Base-by-base conservation (phyloP, 2,329 filamentous ascomycete genomes). In the Xylariaceae sp. region DNA sequence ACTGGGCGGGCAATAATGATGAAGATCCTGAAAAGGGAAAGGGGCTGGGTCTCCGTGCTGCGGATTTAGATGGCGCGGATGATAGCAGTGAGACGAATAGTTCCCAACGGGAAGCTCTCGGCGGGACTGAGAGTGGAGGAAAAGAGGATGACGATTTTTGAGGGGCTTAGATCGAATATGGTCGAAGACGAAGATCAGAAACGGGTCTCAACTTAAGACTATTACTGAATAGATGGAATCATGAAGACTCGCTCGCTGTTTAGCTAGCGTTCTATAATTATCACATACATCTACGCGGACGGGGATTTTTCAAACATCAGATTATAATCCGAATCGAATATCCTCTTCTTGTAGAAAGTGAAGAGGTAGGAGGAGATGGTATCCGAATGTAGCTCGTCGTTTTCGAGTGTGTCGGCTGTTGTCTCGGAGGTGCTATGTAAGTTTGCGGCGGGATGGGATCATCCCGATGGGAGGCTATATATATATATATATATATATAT, bases 1-100 rank as follows among this genome's bases (percentile, higher is more conserved):
- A 95, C 66, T 95, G 90, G 90, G 84, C 85, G 56, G 87, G 87
- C 1, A 75, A 68, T 0, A 73, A 77, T 43, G 65, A 66, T 3
- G 73, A 74, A 43, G 74, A 76, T 19, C 75, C 78, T 0, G 72
- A 72, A 5, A 72, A 76, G 9, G 76, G 80, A 57, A 88, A 84
- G 65, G 80, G 84, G 47, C 73, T 95, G 1, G 90, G 90, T 0
- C 66, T 94, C 48, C 74, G 87, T 31, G 80, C 78, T 3, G 80
- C 84, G 56, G 86, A 80, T 5, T 81, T 85, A 0, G 79, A 78
- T 1, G 90, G 86, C 60, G 80, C 78, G 1, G 77, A 83, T 51
- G 76, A 90, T 12, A 19, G 2, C 19, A 91, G 88, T 67, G 80
- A 84, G 59, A 87, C 88, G 1, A 91, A 84, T 63, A 92, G 87